Conservation (phyloP, 2,329 filamentous ascomycete genomes). For the Paraconiothyrium brasiliense region DNA sequence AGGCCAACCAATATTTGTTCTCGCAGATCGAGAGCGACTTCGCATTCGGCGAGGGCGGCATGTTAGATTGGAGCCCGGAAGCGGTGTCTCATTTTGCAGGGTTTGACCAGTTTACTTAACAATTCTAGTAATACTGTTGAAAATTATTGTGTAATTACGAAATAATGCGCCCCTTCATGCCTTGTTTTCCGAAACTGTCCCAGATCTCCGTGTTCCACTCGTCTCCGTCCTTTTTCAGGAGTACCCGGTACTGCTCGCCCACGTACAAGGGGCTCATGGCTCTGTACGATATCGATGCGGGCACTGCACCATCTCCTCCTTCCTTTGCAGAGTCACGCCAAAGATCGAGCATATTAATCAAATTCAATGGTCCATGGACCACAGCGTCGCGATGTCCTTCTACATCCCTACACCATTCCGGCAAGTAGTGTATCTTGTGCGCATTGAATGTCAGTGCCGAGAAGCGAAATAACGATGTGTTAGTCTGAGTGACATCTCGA, state of each 20-base stretch:
- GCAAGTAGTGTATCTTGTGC: constrained; percentile 88
- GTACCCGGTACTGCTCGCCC: constrained; percentile 41
- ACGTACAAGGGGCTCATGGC: constrained; percentile 47
- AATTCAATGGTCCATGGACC: constrained; percentile 85
- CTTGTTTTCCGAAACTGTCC: constrained; percentile 43
- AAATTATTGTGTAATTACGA: constrained; percentile 24
- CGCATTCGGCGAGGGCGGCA: constrained; percentile 39
- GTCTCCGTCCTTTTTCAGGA: constrained; percentile 26
- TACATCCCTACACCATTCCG: constrained; percentile 71
- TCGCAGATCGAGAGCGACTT: constrained; percentile 44
- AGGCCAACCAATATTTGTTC: constrained; percentile 43
- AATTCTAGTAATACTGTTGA: background rate
- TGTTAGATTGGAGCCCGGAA: constrained; percentile 33
- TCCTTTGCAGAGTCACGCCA: constrained; percentile 39
- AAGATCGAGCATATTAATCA: constrained; percentile 59
- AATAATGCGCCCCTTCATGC: constrained; percentile 42
- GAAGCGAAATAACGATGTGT: constrained; percentile 84
- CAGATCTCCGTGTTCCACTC: constrained; percentile 41
- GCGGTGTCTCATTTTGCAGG: constrained; percentile 21
- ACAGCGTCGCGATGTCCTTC: constrained; percentile 81
- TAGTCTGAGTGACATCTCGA: constrained; percentile 71
- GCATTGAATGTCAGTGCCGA: constrained; percentile 93
- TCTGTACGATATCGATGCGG: constrained; percentile 40
- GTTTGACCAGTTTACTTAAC: background rate
- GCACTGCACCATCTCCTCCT: constrained; percentile 29